A percentile compares a stretch with the other conserved stretches of the same genome.
phyloP scores from a whole-genome alignment of 176 grass and related monocot species.

The Cenchrus purpureus region DNA sequence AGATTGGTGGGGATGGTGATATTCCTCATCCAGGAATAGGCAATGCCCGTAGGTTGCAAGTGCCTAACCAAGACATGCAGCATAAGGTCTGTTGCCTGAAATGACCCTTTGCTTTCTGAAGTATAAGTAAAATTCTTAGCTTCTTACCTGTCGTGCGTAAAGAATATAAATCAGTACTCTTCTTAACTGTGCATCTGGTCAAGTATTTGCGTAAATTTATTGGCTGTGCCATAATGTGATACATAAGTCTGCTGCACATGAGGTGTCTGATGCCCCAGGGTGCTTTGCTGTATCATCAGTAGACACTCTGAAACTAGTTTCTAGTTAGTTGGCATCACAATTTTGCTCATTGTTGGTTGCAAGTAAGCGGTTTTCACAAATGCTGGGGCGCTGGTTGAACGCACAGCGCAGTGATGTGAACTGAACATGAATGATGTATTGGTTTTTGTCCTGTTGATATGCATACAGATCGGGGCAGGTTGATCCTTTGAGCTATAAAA shows the following conservation, averaged over 20 bases:
- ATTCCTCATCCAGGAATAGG: constrained; percentile 90
- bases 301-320: too few relatives aligned
- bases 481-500: too few relatives aligned
- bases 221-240: background rate
- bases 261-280: too few relatives aligned
- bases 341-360: too few relatives aligned
- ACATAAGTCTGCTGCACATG: background rate
- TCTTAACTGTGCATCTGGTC: background rate
- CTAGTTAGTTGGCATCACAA: too few relatives aligned
- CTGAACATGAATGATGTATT: too few relatives aligned
- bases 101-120: background rate
- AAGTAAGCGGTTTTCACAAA: too few relatives aligned
- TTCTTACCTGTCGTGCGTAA: background rate
- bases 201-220: background rate
- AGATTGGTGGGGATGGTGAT: constrained; percentile 95
- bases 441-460: too few relatives aligned
- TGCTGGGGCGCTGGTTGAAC: too few relatives aligned
- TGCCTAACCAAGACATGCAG: constrained; percentile 81
- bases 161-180: background rate
- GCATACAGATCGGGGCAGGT: too few relatives aligned
- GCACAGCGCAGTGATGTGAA: too few relatives aligned
- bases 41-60: constrained; percentile 83
- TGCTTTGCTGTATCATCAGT: too few relatives aligned
- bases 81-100: constrained; percentile 66
- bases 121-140: background rate